A percentile compares a stretch with the other conserved stretches of the same genome.
Conservation (phyloP, 257 asterid genomes). For the Paraleonurus japonicus region DNA sequence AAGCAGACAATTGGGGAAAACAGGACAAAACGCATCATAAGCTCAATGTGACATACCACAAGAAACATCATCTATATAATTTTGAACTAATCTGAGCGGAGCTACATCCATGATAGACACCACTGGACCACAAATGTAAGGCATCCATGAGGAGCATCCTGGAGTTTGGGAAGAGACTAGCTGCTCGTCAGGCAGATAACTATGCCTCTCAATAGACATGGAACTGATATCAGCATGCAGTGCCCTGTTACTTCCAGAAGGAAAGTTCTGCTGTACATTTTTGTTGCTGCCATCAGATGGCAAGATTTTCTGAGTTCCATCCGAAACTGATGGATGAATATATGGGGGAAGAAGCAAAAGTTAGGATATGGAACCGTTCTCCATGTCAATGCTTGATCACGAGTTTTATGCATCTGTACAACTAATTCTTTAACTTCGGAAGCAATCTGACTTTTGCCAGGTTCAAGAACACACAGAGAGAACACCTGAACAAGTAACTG, state of each 20-base stretch:
- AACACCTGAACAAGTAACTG: slow-evolving; percentile 90
- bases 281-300: slow-evolving; percentile 35
- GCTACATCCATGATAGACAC: slow-evolving; percentile 83
- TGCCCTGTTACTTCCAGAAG: slow-evolving; percentile 36
- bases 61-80: slow-evolving; percentile 74
- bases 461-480: slow-evolving; percentile 79
- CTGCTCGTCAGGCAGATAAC: slow-evolving; percentile 31
- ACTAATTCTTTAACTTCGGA: slow-evolving; percentile 63
- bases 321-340: slow-evolving; percentile 62
- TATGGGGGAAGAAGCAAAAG: slow-evolving; percentile 75
- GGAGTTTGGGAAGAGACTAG: slow-evolving; percentile 34
- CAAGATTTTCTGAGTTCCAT: slow-evolving; percentile 37
- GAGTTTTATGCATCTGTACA: slow-evolving; percentile 50
- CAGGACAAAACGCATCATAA: slow-evolving; percentile 15
- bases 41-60: slow-evolving; percentile 51
- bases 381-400: slow-evolving; percentile 59
- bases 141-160: slow-evolving; percentile 56
- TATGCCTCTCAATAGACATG: slow-evolving; percentile 32
- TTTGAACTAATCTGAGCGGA: slow-evolving; percentile 74
- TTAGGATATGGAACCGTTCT: slow-evolving; percentile 70
- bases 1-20: slow-evolving; percentile 22
- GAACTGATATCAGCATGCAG: slow-evolving; percentile 39
- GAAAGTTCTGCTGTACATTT: slow-evolving; percentile 33
- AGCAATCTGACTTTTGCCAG: slow-evolving; percentile 62
- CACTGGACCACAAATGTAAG: slow-evolving; percentile 64